Base-by-base conservation (phyloP, 768 basidiomycete species). In the Lactarius tabidus region DNA sequence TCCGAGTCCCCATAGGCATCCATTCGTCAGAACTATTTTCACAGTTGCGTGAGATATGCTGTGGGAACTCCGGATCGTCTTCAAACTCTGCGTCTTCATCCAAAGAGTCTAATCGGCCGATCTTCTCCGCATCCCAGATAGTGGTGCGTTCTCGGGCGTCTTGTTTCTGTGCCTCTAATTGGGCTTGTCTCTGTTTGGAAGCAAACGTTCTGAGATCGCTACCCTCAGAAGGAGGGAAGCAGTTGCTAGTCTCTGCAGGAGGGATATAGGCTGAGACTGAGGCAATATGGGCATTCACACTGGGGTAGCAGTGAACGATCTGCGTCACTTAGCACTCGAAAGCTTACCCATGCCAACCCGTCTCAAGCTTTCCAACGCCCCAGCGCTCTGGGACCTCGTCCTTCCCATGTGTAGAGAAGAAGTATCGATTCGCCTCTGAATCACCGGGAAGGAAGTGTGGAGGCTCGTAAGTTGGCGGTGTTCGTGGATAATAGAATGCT, bases 381-480 rank as follows among this genome's bases (percentile, higher is more conserved):
- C 83, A 87, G 65, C 82, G 84, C 69, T 93, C 91, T 2, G 93
- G 93, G 6, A 83, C 77, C 76, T 94, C 92, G 36, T 82, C 80
- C 31, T 82, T 71, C 69, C 82, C 81, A 71, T 92, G 93, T 0
- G 92, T 94, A 71, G 88, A 86, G 72, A 94, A 90, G 71, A 84
- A 90, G 85, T 89, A 92, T 64, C 79, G 89, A 72, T 92, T 86
- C 66, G 82, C 83, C n/a, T 86, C 79, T 6, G 77, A 76, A 71
- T 94, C 90, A 0, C 86, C 91, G 6, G 88, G 76, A 63, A 83
- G 81, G 71, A 94, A 94, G 73, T 87, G 78, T 0, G 89, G 90
- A 6, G 93, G 93, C 72, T 95, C 90, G 70, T 95, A 95, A 58
- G 93, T 87, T 10, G 80, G 77, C 0, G 93, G 93, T 15, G 91